Evolutionary conservation across 1,284 basidiomycete species (phyloP).

Genomic region (Irpex lacteus): DNA sequence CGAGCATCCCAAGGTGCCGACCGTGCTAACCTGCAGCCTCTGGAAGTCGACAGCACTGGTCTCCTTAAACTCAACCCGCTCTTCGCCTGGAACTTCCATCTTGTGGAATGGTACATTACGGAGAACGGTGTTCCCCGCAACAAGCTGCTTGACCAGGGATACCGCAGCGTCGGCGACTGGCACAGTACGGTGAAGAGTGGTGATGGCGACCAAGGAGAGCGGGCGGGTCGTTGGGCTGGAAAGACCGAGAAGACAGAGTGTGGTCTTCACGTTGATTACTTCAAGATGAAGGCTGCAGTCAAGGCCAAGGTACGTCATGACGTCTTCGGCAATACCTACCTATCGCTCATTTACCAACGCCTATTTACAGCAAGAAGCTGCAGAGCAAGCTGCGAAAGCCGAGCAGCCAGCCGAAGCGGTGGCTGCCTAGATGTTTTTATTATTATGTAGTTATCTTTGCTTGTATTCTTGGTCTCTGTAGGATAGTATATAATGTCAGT

Average conservation of each 20-base stretch:
- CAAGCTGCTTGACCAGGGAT: conserved; percentile 86
- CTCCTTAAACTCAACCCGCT: conserved; percentile 95
- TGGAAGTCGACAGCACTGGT: conserved; percentile 92
- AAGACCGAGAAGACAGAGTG: conserved; percentile 91
- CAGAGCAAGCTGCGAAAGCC: conserved; percentile 3
- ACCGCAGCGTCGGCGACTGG: conserved; percentile 96
- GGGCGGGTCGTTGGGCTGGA: conserved; percentile 91
- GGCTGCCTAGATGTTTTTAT: background rate
- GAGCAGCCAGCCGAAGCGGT: background rate
- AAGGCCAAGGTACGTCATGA: conserved; percentile 27
- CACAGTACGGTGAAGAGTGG: conserved; percentile 83
- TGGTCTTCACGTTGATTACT: conserved; percentile 90
- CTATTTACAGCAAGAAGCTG: background rate
- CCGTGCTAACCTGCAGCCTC: conserved; percentile 77
- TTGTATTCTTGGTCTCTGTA: background rate
- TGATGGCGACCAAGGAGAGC: conserved; percentile 76
- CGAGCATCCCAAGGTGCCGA: conserved; percentile 91
- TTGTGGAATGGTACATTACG: conserved; percentile 87
- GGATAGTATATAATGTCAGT: background rate
- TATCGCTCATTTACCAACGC: background rate
- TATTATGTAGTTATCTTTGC: background rate
- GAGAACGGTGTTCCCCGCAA: conserved; percentile 88
- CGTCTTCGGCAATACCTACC: background rate
- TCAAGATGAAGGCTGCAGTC: conserved; percentile 58
- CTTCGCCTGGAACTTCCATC: conserved; percentile 84